Base-by-base conservation (phyloP, 2,329 filamentous ascomycete genomes). In the Colletotrichum echinochloae region DNA sequence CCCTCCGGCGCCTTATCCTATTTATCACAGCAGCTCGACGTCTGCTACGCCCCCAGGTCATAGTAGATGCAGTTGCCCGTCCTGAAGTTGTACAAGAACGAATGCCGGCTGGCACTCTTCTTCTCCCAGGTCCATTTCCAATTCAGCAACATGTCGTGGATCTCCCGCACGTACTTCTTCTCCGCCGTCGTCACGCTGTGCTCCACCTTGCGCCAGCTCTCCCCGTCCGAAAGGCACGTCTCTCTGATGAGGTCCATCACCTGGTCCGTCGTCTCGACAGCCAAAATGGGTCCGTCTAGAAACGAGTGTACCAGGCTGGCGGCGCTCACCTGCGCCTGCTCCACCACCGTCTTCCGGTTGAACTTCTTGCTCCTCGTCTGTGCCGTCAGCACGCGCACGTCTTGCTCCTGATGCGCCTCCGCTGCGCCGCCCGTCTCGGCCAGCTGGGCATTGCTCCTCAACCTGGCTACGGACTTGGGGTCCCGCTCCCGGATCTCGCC, bases 21-120 rank as follows among this genome's bases (percentile, higher is more conserved):
- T 28, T 23, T n/a, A n/a, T 51, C 60, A 7, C 26, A 2, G 5
- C 26, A 20, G 30, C 65, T 11, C 20, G 5, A 18, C 23, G 9
- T 16, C 39, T 2, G 18, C 75, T 75, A 86, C n/a, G 78, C 81
- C 37, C 83, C 84, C 52, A 98, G 81, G 81, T 97, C 94, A 80
- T 97, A 97, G 78, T 95, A 94, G 60, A 97, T 87, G 78, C 93
- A 95, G 69, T 88, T 91, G 0, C 92, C 93, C 12, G 94, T 97
- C 70, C 94, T 86, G 76, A 97, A 97, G 76, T 97, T 97, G 81
- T 97, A 97, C 62, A 98, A 88, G 81, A 97, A 97, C 14, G 93
- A 92, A 78, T 95, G 93, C 56, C 88, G 87, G 30, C 87, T 86
- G 11, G 85, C 87, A 5, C 85, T 79, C 73, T 84, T 83, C 70